Percentiles rank a stretch among this genome's conserved stretches.
These are phyloP conservation scores for Spatholobus suberectus DNA, from an alignment of 306 rosid species.

Conservation along the genomic window DNA sequence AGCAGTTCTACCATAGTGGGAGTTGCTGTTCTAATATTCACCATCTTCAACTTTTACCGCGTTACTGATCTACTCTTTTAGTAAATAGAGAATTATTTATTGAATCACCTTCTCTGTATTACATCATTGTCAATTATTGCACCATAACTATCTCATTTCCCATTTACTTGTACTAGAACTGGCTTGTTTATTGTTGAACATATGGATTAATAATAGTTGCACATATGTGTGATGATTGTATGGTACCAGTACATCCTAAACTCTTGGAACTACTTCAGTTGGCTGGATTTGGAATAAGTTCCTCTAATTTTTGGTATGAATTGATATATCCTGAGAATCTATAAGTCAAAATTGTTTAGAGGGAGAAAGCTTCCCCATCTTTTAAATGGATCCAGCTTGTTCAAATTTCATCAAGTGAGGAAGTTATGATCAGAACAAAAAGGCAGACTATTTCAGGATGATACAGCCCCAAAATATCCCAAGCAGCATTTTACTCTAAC, in stretches of 20 bases:
- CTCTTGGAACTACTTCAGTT: background rate
- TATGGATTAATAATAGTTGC: background rate
- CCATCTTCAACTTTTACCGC: constrained; percentile 44
- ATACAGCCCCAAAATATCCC: background rate
- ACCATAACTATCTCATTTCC: background rate
- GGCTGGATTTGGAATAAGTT: background rate
- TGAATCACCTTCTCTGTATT: background rate
- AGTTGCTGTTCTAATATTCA: constrained; percentile 39
- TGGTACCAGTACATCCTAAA: background rate
- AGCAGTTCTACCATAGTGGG: constrained; percentile 61
- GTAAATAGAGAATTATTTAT: background rate
- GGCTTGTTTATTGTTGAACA: constrained; percentile 7
- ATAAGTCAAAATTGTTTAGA: background rate
- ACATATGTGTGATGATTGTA: background rate
- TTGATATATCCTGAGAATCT: background rate
- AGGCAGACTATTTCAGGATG: background rate
- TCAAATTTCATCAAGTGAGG: background rate
- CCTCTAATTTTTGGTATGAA: background rate
- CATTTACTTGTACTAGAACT: background rate
- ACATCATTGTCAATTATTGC: background rate
- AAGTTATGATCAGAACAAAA: background rate
- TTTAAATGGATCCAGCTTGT: constrained; percentile 14
- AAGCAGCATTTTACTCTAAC: constrained; percentile 8
- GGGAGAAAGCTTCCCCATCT: background rate
- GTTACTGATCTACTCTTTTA: constrained; percentile 12